Percentiles rank a stretch among this genome's conserved stretches.
phyloP scores from a whole-genome alignment of 2,329 filamentous ascomycete species.

The Corynespora cassiicola region DNA sequence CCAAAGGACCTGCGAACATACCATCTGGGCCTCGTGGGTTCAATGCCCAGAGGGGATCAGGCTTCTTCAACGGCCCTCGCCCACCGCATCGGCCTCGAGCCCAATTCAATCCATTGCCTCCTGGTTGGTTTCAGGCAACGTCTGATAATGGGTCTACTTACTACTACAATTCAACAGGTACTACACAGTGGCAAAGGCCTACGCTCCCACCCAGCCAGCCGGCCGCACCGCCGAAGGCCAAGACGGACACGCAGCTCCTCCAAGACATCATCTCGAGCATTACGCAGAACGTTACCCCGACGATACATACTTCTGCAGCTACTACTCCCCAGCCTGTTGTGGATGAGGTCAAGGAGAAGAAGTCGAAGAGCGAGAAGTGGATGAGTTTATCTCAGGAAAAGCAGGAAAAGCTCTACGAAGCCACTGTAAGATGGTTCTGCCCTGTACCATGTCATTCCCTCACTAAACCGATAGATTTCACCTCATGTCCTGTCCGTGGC shows the following conservation, averaged over 20 bases:
- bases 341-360: constrained; percentile 63
- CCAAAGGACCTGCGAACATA: constrained; percentile 41
- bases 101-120: constrained; percentile 67
- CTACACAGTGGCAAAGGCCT: constrained; percentile 83
- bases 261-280: constrained; percentile 80
- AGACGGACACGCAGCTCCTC: constrained; percentile 76
- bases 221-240: constrained; percentile 68
- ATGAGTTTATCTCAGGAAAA: constrained; percentile 75
- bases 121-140: constrained; percentile 84
- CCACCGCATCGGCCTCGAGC: constrained; percentile 59
- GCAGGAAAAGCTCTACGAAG: constrained; percentile 94
- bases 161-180: constrained; percentile 78
- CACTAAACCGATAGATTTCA: constrained; percentile 68
- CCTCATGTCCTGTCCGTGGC: constrained; percentile 85
- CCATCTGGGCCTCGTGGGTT: constrained; percentile 55
- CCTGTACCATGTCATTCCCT: constrained; percentile 1
- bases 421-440: constrained; percentile 70
- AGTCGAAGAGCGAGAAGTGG: constrained; percentile 68
- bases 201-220: constrained; percentile 67
- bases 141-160: constrained; percentile 74
- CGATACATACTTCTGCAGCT: constrained; percentile 58
- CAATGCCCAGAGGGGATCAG: constrained; percentile 63
- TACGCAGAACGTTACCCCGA: constrained; percentile 70
- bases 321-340: constrained; percentile 70
- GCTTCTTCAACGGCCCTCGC: constrained; percentile 59